These are phyloP conservation scores for Catharanthus roseus DNA, from an alignment of 257 asterid genomes.

Conservation along the genomic window DNA sequence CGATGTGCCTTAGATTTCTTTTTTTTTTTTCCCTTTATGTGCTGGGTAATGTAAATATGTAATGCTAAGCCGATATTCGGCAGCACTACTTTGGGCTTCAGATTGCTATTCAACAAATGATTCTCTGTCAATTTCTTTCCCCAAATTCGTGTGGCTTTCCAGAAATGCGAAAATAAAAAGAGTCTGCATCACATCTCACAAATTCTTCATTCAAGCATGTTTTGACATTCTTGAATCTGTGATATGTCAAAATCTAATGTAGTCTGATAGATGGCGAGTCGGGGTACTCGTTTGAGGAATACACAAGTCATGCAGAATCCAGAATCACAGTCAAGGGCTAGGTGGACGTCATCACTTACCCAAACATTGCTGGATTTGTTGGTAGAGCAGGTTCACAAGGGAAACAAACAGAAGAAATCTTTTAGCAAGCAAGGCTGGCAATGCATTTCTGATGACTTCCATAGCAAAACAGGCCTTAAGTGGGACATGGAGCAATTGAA, in stretches of 20 bases:
- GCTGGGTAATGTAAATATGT: neutral
- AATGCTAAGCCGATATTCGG: neutral
- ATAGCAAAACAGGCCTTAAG: conserved; percentile 54
- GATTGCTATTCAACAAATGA: neutral
- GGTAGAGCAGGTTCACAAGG: conserved; percentile 62
- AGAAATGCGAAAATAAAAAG: no score
- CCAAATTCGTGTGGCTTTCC: neutral
- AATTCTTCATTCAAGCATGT: neutral
- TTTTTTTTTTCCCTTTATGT: neutral
- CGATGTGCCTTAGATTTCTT: neutral
- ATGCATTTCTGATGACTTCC: conserved; percentile 59
- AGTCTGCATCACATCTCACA: neutral
- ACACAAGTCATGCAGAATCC: conserved; percentile 33
- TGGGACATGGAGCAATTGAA: conserved; percentile 80
- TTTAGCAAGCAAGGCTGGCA: conserved; percentile 76
- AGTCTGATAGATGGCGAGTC: conserved; percentile 54
- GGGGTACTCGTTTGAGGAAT: conserved; percentile 53
- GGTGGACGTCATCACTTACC: conserved; percentile 65
- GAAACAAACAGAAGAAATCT: conserved; percentile 51
- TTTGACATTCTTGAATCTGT: neutral
- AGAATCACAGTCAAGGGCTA: conserved; percentile 69
- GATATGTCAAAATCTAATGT: conserved; percentile 3
- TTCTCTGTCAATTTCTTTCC: neutral
- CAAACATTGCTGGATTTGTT: conserved; percentile 52
- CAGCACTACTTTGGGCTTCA: neutral